A percentile compares a stretch with the other conserved stretches of the same genome.
Conservation (phyloP, 306 rosid genomes). For the Geum urbanum region DNA sequence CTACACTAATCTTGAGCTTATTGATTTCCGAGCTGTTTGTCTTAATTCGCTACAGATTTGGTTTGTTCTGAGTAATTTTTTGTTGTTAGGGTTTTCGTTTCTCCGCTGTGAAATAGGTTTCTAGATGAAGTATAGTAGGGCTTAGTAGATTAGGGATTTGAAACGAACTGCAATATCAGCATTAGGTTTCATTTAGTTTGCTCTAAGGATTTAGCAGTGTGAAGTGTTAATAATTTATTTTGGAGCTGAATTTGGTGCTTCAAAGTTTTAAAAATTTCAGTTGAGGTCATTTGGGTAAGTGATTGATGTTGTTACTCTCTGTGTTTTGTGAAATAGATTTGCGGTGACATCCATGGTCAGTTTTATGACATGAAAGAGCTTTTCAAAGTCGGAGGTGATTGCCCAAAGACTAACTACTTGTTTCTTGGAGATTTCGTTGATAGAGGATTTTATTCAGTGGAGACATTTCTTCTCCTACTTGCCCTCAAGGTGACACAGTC, state of each 20-base stretch:
- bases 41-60: slow-evolving; percentile 10
- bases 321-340: slow-evolving; percentile 51
- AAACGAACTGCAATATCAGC: background rate
- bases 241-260: background rate
- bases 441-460: slow-evolving; percentile 75
- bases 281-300: slow-evolving; percentile 18
- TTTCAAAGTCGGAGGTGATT: too few species aligned
- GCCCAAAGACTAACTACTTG: too few species aligned
- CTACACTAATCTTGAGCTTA: background rate
- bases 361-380: slow-evolving; percentile 99
- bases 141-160: slow-evolving; percentile 9
- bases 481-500: slow-evolving; percentile 79
- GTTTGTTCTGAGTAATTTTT: slow-evolving; percentile 7
- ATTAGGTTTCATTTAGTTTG: too few species aligned
- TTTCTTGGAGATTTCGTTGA: too few species aligned
- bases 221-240: background rate
- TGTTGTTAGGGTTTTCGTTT: background rate
- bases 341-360: slow-evolving; percentile 98
- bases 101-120: background rate
- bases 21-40: background rate
- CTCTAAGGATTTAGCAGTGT: too few species aligned
- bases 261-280: background rate
- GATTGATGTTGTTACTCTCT: slow-evolving; percentile 4
- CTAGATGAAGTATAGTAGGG: slow-evolving; percentile 16
- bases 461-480: slow-evolving; percentile 87